Evolutionary conservation across 495 filamentous ascomycete genomes (phyloP), one percentile per base, ranked within the genome.

Genomic region (Hypoxylon trugodes): DNA sequence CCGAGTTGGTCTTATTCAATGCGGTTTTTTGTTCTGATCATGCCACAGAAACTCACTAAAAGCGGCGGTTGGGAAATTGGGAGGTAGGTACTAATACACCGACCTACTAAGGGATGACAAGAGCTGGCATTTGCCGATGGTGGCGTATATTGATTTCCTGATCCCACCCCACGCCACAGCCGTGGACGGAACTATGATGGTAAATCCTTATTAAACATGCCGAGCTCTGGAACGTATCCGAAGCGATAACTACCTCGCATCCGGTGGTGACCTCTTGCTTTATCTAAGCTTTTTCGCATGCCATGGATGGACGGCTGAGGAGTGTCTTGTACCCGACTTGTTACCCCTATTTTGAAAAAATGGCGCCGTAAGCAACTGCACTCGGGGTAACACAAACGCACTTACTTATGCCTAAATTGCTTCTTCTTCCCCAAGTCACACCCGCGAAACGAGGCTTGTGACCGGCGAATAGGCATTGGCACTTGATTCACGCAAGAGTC

Each of bases 381-480:
- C 10, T 38, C n/a, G 42, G 22, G 10, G 45, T 55, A 56, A 19
- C 21, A n/a, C 9, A 38, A 25, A 35, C 22, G 43, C 32, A 18
- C 9, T 21, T 10, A 41, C 36, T 61, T 51, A 45, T 40, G 57
- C 64, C 58, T 62, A 58, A 67, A 67, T 62, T 26, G 7, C 18
- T 30, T 54, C n/a, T 59, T 7, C 38, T 47, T 45, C 54, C 16
- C 36, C 32, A 16, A 49, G 58, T 67, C 58, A 67, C 64, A 37
- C 13, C 8, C 48, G 30, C 43, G 46, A 67, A 62, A 61, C 42
- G 13, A 30, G 41, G 32, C 18, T 13, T 54, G 58, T 67, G 58
- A 67, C 64, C 52, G 21, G 41, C 64, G 58, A 67, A 67, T 62
- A 52, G 48, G 45, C 18, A 19, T 25, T 12, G 16, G 37, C 28